Evolutionary conservation across 106 monocot genomes (phyloP), one percentile per base, ranked within the genome.

Genomic region (Allium sativum): DNA sequence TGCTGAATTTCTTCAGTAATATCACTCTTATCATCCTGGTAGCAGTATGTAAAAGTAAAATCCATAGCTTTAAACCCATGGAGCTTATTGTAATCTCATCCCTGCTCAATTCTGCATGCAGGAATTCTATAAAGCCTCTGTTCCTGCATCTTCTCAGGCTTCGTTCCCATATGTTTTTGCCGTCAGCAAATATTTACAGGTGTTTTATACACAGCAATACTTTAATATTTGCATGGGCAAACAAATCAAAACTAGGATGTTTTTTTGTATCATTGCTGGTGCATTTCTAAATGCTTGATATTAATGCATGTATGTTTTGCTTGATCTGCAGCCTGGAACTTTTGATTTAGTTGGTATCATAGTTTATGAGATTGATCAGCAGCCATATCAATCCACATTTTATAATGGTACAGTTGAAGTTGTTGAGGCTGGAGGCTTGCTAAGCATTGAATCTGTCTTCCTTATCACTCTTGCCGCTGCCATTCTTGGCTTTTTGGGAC

Each of bases 321-420:
- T 50, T 66, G 31, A 9, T 18, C 6, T 92, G 78, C 76, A 99
- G 98, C 78, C 85, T 65, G 98, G 98, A 15, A 64, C 88, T 6
- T 92, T 85, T 75, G 98, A 99, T 77, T 80, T 99, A 47, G 98
- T 99, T 50, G 96, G 91, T 21, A 85, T 74, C 52, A 85, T 98
- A 54, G 52, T 98, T 31, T 98, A 98, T 65, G 92, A 99, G 77
- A 85, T 99, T 46, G 92, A 99, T 52, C 80, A 99, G 57, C 84
- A 92, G 16, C 92, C 85, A 31, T 92, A 88, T 62, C 78, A 82
- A 71, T 85, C 21, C 61, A 77, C 83, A 13, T 99, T 99, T 45
- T 99, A 92, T 61, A 99, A 99, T 73, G 85, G 92, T 66, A 83
- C 98, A 17, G 73, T 99, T 55, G 98, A 99, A 72, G 88, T 99